Evolutionary conservation across 1,139 yeast genomes (phyloP), one percentile per base, ranked within the genome.

Genomic region (Pichiaceae sp.): DNA sequence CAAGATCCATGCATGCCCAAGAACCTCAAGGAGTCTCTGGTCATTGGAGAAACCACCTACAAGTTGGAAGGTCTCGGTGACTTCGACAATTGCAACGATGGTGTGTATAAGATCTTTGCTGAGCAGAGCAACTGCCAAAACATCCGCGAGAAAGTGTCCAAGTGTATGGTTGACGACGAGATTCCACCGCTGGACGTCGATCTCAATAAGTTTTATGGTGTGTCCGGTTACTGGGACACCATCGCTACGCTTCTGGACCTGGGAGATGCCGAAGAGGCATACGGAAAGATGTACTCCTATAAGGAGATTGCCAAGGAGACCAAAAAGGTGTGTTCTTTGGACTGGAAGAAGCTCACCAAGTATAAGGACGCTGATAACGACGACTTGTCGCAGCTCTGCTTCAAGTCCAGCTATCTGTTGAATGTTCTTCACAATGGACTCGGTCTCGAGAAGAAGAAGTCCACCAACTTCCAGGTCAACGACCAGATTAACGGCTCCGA

Each of bases 151-250:
- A 55, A 57, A 11, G 50, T 53, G 3, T 54, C 63, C 1, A 60
- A 75, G 1, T 76, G 82, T 51, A 54, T 75, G n/a, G 53, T 74
- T 31, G 63, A 62, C 38, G 78, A 75, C 42, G 53, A 64, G 31
- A 66, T 74, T 16, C 94, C 94, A 0, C 69, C 75, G 2, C 76
- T 84, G 57, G 85, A 79, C 47, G 78, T 82, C 47, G 77, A 71
- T 38, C 62, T 75, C 29, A 75, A 78, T 46, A 78, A 75, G 45
- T 83, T 83, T 44, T 69, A 80, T 23, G 94, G 93, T 0, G 86
- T 85, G 2, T 78, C 87, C 48, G 94, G 87, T 31, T 83, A 81
- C 57, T 83, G 87, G 84, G 83, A 82, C 53, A 75, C 86, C 3
- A 64, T 80, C 8, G 69, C 70, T 18, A 42, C 47, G 34, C 38